Percentiles rank a stretch among this genome's conserved stretches.
These are phyloP conservation scores for Aquilaria yunnanensis DNA, from an alignment of 345 rosid species.

Conservation along the genomic window DNA sequence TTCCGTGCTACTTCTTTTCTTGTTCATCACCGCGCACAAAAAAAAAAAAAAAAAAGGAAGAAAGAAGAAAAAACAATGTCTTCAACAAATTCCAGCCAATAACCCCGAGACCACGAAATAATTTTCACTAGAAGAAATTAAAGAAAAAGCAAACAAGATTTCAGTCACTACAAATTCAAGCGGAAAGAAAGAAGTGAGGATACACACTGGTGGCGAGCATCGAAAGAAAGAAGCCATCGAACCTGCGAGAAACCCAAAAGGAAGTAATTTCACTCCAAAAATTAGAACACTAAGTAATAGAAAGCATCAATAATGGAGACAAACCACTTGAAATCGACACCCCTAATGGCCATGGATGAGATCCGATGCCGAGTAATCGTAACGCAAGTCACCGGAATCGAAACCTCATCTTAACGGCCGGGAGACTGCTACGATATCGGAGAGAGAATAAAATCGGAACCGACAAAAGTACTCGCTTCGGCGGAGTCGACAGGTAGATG, in stretches of 20 bases:
- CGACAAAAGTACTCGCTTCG: too few relatives aligned
- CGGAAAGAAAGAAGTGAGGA: slow-evolving; percentile 32
- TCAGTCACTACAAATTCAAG: background rate
- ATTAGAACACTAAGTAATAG: background rate
- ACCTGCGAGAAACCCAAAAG: slow-evolving; percentile 49
- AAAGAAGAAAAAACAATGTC: background rate
- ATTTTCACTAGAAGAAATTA: too few relatives aligned
- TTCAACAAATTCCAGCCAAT: background rate
- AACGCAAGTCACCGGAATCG: background rate
- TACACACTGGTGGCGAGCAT: slow-evolving; percentile 99
- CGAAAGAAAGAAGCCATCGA: slow-evolving; percentile 97
- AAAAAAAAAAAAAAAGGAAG: background rate
- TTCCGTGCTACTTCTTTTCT: slow-evolving; percentile 1
- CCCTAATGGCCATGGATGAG: slow-evolving; percentile 68
- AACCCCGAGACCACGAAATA: too few relatives aligned
- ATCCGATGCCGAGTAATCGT: background rate
- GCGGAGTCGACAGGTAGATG: too few relatives aligned
- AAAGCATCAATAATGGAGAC: slow-evolving; percentile 12
- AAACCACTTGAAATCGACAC: slow-evolving; percentile 96
- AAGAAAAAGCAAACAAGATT: background rate
- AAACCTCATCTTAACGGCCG: slow-evolving; percentile 7
- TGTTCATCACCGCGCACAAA: background rate
- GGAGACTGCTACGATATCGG: too few relatives aligned
- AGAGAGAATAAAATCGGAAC: too few relatives aligned
- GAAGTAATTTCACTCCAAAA: background rate